Percentiles rank a stretch among this genome's conserved stretches.
phyloP scores from a whole-genome alignment of 2,329 filamentous ascomycete species.

The Fonsecaea pedrosoi region DNA sequence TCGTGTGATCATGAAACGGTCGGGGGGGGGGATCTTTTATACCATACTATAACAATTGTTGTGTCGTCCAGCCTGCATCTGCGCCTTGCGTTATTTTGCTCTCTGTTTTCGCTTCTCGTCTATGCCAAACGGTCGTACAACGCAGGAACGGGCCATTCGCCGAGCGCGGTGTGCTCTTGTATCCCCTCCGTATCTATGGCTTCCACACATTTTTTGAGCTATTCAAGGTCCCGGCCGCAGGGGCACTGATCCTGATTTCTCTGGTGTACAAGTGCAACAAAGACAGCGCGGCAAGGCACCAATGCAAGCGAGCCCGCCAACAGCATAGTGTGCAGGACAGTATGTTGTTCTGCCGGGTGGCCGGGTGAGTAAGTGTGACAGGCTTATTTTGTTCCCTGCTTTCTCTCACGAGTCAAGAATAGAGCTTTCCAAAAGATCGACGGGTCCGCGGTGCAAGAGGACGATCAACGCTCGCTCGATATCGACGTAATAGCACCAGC shows the following conservation, averaged over 20 bases:
- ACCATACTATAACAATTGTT: not conserved
- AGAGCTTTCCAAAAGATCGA: not conserved
- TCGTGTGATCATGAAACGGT: not conserved
- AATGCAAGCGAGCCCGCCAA: not conserved
- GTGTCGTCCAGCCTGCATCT: not conserved
- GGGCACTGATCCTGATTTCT: not conserved
- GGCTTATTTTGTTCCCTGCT: not conserved
- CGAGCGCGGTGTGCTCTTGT: not conserved
- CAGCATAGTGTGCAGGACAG: not conserved
- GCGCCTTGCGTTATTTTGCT: not conserved
- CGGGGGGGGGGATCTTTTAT: not conserved
- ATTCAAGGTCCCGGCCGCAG: not conserved
- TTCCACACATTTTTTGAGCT: not conserved
- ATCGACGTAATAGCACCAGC: not conserved
- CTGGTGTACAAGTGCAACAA: slow-evolving; percentile 16
- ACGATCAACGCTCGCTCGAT: not conserved
- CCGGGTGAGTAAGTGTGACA: not conserved
- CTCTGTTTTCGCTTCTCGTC: slow-evolving; percentile 1
- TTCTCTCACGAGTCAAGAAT: not conserved
- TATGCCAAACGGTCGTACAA: slow-evolving; percentile 10
- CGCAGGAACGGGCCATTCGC: slow-evolving; percentile 4
- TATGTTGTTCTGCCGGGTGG: not conserved
- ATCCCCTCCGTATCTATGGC: not conserved
- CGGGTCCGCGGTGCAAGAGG: not conserved
- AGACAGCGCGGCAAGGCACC: not conserved